A percentile compares a stretch with the other conserved stretches of the same genome.
phyloP scores from a whole-genome alignment of 352 stramenopile species.

The Globisporangium cystogenes region DNA sequence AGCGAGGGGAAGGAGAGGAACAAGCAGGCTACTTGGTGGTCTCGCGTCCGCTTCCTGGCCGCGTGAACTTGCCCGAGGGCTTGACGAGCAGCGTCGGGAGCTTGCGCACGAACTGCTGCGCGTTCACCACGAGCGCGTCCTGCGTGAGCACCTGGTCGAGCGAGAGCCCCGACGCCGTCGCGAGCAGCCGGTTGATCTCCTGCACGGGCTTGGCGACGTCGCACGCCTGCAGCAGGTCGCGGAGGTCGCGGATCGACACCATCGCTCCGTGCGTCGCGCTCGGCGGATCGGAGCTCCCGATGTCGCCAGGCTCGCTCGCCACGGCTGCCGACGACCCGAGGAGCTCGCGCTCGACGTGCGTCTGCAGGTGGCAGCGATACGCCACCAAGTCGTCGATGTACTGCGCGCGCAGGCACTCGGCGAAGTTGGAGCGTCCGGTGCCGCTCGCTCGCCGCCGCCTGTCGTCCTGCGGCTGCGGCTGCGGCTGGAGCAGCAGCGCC shows the following conservation, averaged over 20 bases:
- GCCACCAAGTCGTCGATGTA: constrained; percentile 57
- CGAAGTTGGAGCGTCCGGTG: constrained; percentile 12
- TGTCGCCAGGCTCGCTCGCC: neutral
- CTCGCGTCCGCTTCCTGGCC: neutral
- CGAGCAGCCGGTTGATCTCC: constrained; percentile 39
- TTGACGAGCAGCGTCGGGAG: constrained; percentile 44
- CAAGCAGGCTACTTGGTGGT: neutral
- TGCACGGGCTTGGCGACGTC: constrained; percentile 48
- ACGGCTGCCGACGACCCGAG: neutral
- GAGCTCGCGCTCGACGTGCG: constrained; percentile 21
- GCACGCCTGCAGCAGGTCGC: constrained; percentile 35
- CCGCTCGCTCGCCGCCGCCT: neutral
- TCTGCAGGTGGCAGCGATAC: constrained; percentile 39
- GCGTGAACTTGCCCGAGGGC: constrained; percentile 30
- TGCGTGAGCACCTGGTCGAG: constrained; percentile 52
- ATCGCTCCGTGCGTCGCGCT: constrained; percentile 15
- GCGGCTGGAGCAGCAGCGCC: constrained; percentile 25
- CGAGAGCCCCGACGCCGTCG: constrained; percentile 23
- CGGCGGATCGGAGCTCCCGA: neutral
- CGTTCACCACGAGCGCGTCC: constrained; percentile 49
- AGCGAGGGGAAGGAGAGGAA: neutral
- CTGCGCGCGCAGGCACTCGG: constrained; percentile 44
- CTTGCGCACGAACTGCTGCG: constrained; percentile 26
- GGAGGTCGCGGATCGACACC: constrained; percentile 38
- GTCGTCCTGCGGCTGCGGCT: constrained; percentile 9